A percentile compares a stretch with the other conserved stretches of the same genome.
Conservation (phyloP, 192 early-diverging fungal genomes). For the Rhizoclosmatium globosum region DNA sequence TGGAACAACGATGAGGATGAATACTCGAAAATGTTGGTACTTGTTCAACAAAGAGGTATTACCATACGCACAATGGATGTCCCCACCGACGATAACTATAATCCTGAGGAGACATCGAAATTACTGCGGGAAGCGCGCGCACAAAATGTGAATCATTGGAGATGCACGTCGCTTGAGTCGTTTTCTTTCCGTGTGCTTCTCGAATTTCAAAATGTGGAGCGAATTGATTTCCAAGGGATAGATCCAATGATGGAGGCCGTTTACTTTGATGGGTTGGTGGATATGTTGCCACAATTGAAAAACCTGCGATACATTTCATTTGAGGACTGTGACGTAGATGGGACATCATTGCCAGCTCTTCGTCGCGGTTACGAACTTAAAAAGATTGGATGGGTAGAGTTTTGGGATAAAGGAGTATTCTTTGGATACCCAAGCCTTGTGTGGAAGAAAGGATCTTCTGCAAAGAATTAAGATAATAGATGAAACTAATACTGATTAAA, state of each 20-base stretch:
- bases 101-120: not conserved
- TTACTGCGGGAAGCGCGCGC: not conserved
- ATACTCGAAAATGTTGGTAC: not conserved
- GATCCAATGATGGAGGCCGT: not conserved
- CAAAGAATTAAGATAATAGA: too few species aligned
- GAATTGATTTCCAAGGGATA: not conserved
- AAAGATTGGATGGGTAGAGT: not conserved
- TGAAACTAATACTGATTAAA: too few species aligned
- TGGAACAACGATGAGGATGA: not conserved
- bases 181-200: not conserved
- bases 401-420: not conserved
- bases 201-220: not conserved
- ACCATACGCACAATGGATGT: not conserved
- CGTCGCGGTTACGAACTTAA: not conserved
- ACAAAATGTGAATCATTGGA: not conserved
- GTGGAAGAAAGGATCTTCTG: not conserved
- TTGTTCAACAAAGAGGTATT: not conserved
- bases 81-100: not conserved
- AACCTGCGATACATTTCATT: not conserved
- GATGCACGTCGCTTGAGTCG: not conserved
- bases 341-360: not conserved
- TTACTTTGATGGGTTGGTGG: not conserved
- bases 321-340: not conserved
- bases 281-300: not conserved
- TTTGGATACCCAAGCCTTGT: not conserved